These are phyloP conservation scores for Magnaporthiopsis rhizophila DNA, from an alignment of 2,329 filamentous ascomycete species.

Conservation along the genomic window DNA sequence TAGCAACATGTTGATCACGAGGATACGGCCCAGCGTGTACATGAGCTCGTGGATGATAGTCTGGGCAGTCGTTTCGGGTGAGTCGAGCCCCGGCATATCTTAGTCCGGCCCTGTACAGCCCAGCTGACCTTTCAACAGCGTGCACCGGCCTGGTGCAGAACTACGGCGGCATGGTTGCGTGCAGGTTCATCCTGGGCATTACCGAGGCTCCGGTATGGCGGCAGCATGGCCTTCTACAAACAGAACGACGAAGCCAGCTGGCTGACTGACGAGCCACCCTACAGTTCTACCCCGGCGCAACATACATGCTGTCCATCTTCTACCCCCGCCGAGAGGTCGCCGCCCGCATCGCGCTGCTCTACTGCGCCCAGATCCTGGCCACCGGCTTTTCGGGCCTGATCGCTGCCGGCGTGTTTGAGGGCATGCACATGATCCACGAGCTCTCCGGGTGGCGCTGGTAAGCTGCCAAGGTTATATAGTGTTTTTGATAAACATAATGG, in stretches of 20 bases:
- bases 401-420: conserved; percentile 36
- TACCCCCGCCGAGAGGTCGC: conserved; percentile 31
- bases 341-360: conserved; percentile 27
- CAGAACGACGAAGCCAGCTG: too few species aligned
- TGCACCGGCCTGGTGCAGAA: conserved; percentile 17
- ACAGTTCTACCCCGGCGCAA: conserved; percentile 27
- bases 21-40: conserved; percentile 16
- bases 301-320: conserved; percentile 32
- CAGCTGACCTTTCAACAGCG: background rate
- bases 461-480: background rate
- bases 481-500: too few species aligned
- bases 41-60: conserved; percentile 4
- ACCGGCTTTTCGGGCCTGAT: conserved; percentile 42
- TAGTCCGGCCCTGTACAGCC: too few species aligned
- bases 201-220: conserved; percentile 21
- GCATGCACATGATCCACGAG: conserved; percentile 35
- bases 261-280: too few species aligned
- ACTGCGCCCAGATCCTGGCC: conserved; percentile 25
- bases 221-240: too few species aligned
- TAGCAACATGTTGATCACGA: conserved; percentile 20
- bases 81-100: background rate
- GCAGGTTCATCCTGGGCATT: conserved; percentile 27
- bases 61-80: conserved; percentile 4
- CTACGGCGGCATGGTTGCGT: conserved; percentile 24
- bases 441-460: conserved; percentile 43